A percentile compares a stretch with the other conserved stretches of the same genome.
Conservation (phyloP, 805 yeast genomes). For the Candida fluviatilis region DNA sequence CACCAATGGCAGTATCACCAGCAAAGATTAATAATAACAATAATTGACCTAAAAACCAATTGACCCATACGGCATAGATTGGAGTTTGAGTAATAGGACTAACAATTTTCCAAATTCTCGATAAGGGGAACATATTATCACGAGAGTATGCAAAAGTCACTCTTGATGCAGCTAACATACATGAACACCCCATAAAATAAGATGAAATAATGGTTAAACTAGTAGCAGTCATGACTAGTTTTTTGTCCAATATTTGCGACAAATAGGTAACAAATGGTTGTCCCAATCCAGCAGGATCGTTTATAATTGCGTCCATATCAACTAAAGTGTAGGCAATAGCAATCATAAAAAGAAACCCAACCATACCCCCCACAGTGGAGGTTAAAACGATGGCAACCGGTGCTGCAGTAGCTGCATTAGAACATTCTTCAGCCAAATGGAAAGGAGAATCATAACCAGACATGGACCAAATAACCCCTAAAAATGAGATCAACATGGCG, state of each 20-base stretch:
- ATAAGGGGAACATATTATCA: constrained; percentile 63
- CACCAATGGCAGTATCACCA: constrained; percentile 62
- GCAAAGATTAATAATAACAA: constrained; percentile 56
- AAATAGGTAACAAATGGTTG: constrained; percentile 59
- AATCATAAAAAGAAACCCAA: constrained; percentile 56
- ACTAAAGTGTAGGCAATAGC: constrained; percentile 61
- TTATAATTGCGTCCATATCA: constrained; percentile 42
- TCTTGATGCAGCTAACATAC: constrained; percentile 64
- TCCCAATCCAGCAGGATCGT: constrained; percentile 46
- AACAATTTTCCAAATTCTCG: constrained; percentile 47
- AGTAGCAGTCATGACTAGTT: constrained; percentile 33
- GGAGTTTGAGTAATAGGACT: constrained; percentile 56
- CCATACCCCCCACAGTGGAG: constrained; percentile 47
- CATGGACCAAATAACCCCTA: constrained; percentile 70
- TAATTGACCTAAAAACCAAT: constrained; percentile 51
- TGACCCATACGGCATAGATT: constrained; percentile 59
- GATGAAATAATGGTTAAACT: constrained; percentile 37
- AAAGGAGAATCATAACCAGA: constrained; percentile 74
- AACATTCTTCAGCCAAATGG: constrained; percentile 70
- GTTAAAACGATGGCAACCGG: constrained; percentile 67
- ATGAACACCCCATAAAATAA: constrained; percentile 37
- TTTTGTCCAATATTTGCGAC: constrained; percentile 42
- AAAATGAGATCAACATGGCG: constrained; percentile 51
- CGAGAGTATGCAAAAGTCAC: constrained; percentile 66
- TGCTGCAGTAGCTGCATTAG: constrained; percentile 59